Evolutionary conservation across 2,329 filamentous ascomycete genomes (phyloP).

Genomic region (Cyphellophora attinorum): DNA sequence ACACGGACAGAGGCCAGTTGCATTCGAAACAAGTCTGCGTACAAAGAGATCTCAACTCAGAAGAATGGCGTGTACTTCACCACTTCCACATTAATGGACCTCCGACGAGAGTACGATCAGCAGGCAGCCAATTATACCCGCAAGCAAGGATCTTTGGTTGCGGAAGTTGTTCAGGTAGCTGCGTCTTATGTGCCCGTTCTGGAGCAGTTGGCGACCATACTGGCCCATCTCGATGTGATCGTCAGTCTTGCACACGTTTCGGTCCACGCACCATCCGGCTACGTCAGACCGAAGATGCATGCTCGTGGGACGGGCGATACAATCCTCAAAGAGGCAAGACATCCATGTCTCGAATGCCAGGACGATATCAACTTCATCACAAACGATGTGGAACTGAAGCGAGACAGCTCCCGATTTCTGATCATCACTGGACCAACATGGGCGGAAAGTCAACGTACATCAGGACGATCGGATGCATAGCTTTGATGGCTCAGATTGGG

Average conservation of each 20-base stretch:
- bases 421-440: constrained; percentile 98
- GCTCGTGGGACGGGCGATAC: constrained; percentile 80
- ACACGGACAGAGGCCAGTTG: constrained; percentile 84
- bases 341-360: constrained; percentile 97
- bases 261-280: constrained; percentile 83
- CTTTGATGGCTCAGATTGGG: constrained; percentile 91
- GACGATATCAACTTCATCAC: constrained; percentile 98
- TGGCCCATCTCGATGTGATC: constrained; percentile 92
- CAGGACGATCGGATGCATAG: constrained; percentile 91
- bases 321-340: constrained; percentile 80
- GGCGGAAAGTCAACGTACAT: constrained; percentile 98
- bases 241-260: constrained; percentile 88
- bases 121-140: constrained; percentile 90
- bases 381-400: constrained; percentile 78
- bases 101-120: constrained; percentile 87
- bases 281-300: constrained; percentile 85
- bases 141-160: constrained; percentile 82
- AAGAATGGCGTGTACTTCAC: constrained; percentile 99
- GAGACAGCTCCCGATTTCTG: constrained; percentile 75
- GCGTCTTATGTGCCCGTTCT: constrained; percentile 90
- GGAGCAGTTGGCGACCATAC: constrained; percentile 75
- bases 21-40: constrained; percentile 82
- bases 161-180: constrained; percentile 85
- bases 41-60: constrained; percentile 93
- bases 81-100: constrained; percentile 66